Percentiles rank a stretch among this genome's conserved stretches.
Conservation (phyloP, 441 rosid species). For the Brassica hybrid region DNA sequence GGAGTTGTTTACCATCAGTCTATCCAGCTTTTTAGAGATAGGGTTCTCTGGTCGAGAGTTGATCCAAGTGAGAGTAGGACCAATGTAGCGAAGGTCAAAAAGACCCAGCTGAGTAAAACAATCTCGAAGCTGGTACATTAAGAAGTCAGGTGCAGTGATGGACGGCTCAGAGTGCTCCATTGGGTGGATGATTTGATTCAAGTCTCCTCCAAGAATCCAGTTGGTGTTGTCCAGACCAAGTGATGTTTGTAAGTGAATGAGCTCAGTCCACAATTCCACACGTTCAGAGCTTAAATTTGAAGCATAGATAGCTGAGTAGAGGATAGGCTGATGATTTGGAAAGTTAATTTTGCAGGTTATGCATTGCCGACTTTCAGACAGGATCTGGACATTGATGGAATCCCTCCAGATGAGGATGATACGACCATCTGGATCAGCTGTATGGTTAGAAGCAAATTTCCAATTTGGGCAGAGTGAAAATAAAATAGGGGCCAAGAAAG, state of each 20-base stretch:
- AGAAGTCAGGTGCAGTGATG: not conserved
- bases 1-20: not conserved
- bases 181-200: not conserved
- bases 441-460: not conserved
- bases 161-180: not conserved
- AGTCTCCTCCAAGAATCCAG: not conserved
- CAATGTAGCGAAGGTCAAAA: not conserved
- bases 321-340: not conserved
- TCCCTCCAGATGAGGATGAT: not conserved
- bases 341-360: not conserved
- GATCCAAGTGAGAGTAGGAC: not conserved
- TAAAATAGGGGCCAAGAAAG: not conserved
- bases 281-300: not conserved
- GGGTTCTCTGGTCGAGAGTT: not conserved
- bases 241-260: not conserved
- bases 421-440: not conserved
- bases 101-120: not conserved
- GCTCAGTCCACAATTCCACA: not conserved
- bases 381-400: not conserved
- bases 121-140: not conserved
- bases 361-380: not conserved
- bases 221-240: not conserved
- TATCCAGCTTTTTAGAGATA: not conserved
- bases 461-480: not conserved
- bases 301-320: not conserved